Conservation (phyloP, 208 protist genomes). For the Leishmania braziliensis region DNA sequence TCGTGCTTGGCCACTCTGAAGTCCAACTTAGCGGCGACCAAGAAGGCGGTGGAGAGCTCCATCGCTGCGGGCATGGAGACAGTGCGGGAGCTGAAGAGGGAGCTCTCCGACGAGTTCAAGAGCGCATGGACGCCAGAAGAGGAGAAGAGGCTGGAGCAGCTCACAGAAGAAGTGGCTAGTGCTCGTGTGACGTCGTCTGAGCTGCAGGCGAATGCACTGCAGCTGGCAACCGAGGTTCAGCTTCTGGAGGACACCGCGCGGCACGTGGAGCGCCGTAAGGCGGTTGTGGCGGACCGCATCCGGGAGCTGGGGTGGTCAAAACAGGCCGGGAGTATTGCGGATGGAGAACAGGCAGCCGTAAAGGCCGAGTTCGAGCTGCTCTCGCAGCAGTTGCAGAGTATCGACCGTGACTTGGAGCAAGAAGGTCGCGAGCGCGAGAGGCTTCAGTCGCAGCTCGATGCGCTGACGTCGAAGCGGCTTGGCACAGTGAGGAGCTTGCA, state of each 20-base stretch:
- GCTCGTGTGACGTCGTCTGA: slow-evolving; percentile 32
- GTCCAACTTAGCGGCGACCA: slow-evolving; percentile 46
- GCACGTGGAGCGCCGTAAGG: slow-evolving; percentile 57
- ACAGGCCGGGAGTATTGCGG: slow-evolving; percentile 28
- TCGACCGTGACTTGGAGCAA: slow-evolving; percentile 49
- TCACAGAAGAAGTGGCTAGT: slow-evolving; percentile 50
- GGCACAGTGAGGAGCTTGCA: slow-evolving; percentile 44
- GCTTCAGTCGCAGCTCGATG: slow-evolving; percentile 50
- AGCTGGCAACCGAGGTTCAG: slow-evolving; percentile 67
- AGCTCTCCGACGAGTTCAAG: slow-evolving; percentile 69
- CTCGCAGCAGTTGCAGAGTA: slow-evolving; percentile 40
- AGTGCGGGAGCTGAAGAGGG: slow-evolving; percentile 41
- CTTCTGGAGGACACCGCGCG: slow-evolving; percentile 73
- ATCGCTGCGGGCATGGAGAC: slow-evolving; percentile 38
- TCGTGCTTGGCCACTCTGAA: slow-evolving; percentile 44
- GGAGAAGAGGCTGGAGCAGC: slow-evolving; percentile 67
- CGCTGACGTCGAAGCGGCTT: slow-evolving; percentile 43
- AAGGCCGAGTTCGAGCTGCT: slow-evolving; percentile 56
- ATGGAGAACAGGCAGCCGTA: slow-evolving; percentile 52
- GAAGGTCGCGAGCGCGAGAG: slow-evolving; percentile 46
- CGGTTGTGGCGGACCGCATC: slow-evolving; percentile 59
- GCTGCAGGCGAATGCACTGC: slow-evolving; percentile 50
- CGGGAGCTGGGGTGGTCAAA: slow-evolving; percentile 68
- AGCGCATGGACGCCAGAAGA: slow-evolving; percentile 60
- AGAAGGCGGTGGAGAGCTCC: slow-evolving; percentile 49